phyloP scores from a whole-genome alignment of 2,329 filamentous ascomycete genomes.

The Fusarium sp. region DNA sequence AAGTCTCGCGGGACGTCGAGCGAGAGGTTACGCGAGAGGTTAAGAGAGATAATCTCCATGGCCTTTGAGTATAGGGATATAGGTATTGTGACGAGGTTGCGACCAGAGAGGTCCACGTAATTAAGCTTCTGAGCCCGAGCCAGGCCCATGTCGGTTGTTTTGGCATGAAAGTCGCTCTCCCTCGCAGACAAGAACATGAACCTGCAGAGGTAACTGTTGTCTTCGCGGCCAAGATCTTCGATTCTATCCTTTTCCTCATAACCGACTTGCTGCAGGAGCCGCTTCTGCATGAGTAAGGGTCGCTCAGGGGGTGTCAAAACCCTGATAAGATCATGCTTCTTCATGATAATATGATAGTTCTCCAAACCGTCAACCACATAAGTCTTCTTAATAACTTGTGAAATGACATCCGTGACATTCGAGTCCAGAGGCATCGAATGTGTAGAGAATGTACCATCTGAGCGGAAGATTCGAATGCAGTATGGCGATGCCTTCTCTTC shows the following conservation, averaged over 20 bases:
- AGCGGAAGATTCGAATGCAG: conserved; percentile 94
- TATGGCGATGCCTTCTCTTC: conserved; percentile 82
- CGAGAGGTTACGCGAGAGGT: conserved; percentile 90
- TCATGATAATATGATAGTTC: conserved; percentile 95
- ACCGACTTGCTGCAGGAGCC: conserved; percentile 88
- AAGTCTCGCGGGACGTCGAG: conserved; percentile 96
- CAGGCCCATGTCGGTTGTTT: conserved; percentile 78
- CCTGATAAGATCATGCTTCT: conserved; percentile 88
- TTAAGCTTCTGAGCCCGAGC: conserved; percentile 89
- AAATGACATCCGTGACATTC: conserved; percentile 85
- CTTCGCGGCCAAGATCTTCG: conserved; percentile 93
- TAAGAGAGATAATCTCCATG: conserved; percentile 91
- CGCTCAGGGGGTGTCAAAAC: conserved; percentile 82
- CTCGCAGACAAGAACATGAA: conserved; percentile 94
- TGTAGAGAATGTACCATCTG: conserved; percentile 93
- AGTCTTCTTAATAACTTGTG: conserved; percentile 93
- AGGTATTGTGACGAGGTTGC: conserved; percentile 93
- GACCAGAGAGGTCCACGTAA: conserved; percentile 89
- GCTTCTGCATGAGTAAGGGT: conserved; percentile 91
- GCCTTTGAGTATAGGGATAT: conserved; percentile 94
- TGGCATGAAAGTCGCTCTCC: conserved; percentile 80
- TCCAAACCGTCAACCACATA: conserved; percentile 89
- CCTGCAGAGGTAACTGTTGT: conserved; percentile 95
- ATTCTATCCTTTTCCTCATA: conserved; percentile 88
- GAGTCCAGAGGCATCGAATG: conserved; percentile 86